Conservation (phyloP, 2,329 filamentous ascomycete species). For the Ceratocystis diversiconidia region DNA sequence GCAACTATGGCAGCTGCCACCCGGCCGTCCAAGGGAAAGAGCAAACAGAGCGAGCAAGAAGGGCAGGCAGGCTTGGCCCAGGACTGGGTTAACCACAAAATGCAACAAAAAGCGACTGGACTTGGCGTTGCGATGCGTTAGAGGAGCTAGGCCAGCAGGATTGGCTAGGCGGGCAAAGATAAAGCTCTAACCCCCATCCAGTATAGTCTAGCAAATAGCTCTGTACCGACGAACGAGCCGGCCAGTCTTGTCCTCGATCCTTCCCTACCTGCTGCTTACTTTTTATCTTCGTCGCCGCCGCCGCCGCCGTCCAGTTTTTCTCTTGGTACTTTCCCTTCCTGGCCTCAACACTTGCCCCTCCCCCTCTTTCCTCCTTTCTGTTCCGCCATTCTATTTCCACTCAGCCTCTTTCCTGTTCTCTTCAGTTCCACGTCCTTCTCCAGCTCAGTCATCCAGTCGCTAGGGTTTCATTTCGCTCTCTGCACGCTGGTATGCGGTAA, state of each 20-base stretch:
- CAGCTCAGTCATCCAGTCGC: not conserved
- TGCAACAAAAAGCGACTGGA: not conserved
- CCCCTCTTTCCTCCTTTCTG: not conserved
- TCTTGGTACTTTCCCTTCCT: not conserved
- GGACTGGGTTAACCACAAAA: not conserved
- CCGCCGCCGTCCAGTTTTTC: not conserved
- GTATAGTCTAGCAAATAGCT: not conserved
- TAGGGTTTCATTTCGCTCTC: not conserved
- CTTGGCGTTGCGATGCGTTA: not conserved
- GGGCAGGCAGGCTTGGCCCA: not conserved
- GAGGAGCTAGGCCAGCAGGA: not conserved
- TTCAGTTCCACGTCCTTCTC: no score
- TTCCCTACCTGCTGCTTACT: not conserved
- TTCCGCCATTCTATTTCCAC: not conserved
- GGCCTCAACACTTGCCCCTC: not conserved
- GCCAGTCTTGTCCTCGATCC: not conserved
- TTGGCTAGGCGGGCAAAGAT: not conserved
- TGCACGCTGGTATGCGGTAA: no score
- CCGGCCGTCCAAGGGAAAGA: not conserved
- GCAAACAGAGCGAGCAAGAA: not conserved
- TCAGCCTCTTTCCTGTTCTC: no score
- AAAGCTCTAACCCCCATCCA: constrained; percentile 21
- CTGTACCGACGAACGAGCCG: not conserved
- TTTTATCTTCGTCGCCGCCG: not conserved
- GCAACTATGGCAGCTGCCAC: not conserved